Base-by-base conservation (phyloP, 2,329 filamentous ascomycete genomes). In the Verticillium albo-atrum region DNA sequence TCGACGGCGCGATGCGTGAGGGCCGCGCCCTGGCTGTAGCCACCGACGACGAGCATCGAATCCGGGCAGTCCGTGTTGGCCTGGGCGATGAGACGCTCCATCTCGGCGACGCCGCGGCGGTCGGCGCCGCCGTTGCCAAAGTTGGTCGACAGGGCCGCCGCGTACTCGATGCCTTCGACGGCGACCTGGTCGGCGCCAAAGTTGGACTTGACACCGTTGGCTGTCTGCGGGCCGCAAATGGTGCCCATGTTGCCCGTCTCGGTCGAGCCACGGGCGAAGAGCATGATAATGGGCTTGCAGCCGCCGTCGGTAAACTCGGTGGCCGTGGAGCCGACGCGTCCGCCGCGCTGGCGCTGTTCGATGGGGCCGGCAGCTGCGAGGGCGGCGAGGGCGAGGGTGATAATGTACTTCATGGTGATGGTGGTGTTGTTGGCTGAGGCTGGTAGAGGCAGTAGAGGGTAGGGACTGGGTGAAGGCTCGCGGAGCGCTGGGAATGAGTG, bases 11-110 rank as follows among this genome's bases (percentile, higher is more conserved):
- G 65, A 51, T 70, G 69, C 3, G 65, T 65, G 35, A 71, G 57
- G 14, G 69, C 68, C 9, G 69, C 67, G 12, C 69, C 72, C 37
- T 72, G 76, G 67, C 72, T 75, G 64, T 77, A 78, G 5, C 75
- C 75, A 20, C 73, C 73, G 17, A 71, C 69, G 17, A 77, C 70
- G 51, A 78, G 64, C 15, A 67, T 68, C 5, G 73, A 72, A 59
- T 67, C 59, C 6, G 74, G 73, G 62, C 75, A 77, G 47, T 75
- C 72, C 5, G 62, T 65, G 52, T 71, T 71, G 4, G 72, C 75
- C 42, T 70, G 56, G 10, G 68, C 68, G 65, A 77, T 71, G 17
- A 76, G 67, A 1, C 66, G 60, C n/a, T 68, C 66, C 59, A 72
- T 72, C 57, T 72, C 68, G 15, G 25, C 50, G 26, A 76, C 73